phyloP scores from a whole-genome alignment of 768 basidiomycete species.

The Hygrophorus russula region DNA sequence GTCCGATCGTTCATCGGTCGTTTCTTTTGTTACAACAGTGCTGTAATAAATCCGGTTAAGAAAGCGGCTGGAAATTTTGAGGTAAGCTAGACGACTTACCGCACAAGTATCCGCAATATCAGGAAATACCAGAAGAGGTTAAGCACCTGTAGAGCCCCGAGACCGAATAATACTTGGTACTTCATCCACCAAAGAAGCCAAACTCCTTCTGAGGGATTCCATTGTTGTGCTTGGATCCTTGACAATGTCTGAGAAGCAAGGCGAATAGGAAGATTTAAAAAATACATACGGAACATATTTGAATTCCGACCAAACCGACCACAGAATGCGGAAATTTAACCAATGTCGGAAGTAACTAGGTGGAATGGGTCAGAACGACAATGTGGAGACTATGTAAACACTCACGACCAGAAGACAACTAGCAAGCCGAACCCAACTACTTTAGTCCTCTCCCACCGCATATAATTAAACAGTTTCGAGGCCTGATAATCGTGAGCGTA shows the following conservation, averaged over 20 bases:
- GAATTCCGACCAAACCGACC: conserved; percentile 77
- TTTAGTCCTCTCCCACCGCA: conserved; percentile 56
- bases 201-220: conserved; percentile 49
- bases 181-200: conserved; percentile 74
- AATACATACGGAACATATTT: conserved; percentile 62
- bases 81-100: conserved; percentile 34
- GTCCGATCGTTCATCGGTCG: conserved; percentile 73
- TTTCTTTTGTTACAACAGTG: conserved; percentile 32
- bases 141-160: conserved; percentile 67
- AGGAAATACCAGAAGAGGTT: conserved; percentile 93
- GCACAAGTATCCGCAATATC: conserved; percentile 63
- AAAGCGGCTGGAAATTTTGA: background rate
- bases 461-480: conserved; percentile 83
- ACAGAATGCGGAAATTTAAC: conserved; percentile 76
- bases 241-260: conserved; percentile 3
- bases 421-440: conserved; percentile 53
- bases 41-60: conserved; percentile 23
- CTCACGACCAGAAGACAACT: conserved; percentile 73
- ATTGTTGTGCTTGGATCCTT: conserved; percentile 45
- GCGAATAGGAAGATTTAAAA: background rate
- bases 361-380: background rate
- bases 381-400: conserved; percentile 9
- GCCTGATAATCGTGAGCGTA: conserved; percentile 30
- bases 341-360: conserved; percentile 91
- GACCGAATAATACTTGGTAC: conserved; percentile 67